Evolutionary conservation across 768 basidiomycete genomes (phyloP).

Genomic region (Naganishia kalamii): DNA sequence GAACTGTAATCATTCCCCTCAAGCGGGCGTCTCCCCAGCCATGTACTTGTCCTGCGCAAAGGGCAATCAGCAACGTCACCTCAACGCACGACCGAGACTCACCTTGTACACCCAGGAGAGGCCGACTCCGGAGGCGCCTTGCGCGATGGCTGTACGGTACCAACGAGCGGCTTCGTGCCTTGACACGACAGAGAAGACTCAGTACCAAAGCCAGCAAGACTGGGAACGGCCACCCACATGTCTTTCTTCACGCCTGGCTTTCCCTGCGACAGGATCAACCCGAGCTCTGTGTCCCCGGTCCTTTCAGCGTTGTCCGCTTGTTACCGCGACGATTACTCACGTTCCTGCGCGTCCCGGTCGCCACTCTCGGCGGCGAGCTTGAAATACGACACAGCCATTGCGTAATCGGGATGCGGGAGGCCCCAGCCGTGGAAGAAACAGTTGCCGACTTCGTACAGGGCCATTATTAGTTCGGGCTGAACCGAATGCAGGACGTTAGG

Average conservation of each 20-base stretch:
- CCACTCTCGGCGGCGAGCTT: constrained; percentile 39
- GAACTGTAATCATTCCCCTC: not conserved
- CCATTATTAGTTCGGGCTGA: constrained; percentile 39
- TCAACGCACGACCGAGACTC: constrained; percentile 11
- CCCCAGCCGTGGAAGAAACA: constrained; percentile 43
- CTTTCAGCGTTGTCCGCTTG: no score
- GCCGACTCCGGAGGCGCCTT: constrained; percentile 25
- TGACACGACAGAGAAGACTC: not conserved
- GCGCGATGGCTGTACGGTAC: constrained; percentile 43
- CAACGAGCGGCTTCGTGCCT: constrained; percentile 44
- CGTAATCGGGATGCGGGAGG: constrained; percentile 37
- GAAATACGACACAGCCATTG: constrained; percentile 39
- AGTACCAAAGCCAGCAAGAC: not conserved
- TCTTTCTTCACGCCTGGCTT: constrained; percentile 44
- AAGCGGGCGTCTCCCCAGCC: not conserved
- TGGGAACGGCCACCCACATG: constrained; percentile 28
- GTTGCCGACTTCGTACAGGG: constrained; percentile 44
- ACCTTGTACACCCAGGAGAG: constrained; percentile 46
- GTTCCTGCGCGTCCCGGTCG: constrained; percentile 43
- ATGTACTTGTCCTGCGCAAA: constrained; percentile 21
- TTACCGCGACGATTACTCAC: constrained; percentile 26
- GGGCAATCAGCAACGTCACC: not conserved
- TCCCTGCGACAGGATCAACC: constrained; percentile 41
- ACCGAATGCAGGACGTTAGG: not conserved
- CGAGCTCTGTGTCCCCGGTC: no score